Evolutionary conservation across 352 stramenopile genomes (phyloP).

Genomic region (Poterioochromonas sp.): DNA sequence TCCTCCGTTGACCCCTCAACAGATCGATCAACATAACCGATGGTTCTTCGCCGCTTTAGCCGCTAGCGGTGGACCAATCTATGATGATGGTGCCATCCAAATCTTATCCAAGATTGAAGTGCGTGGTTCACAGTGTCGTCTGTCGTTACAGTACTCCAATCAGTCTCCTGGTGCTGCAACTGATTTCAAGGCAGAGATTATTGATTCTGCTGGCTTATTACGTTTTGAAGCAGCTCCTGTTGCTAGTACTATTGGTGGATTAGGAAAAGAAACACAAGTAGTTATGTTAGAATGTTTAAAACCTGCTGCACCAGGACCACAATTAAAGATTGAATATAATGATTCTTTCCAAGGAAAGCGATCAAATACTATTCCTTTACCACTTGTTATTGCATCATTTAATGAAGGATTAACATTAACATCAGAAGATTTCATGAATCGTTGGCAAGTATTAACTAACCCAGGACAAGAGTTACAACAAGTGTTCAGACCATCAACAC

Average conservation of each 20-base stretch:
- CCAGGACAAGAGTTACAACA: slow-evolving; percentile 34
- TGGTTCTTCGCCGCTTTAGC: neutral
- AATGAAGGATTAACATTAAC: slow-evolving; percentile 60
- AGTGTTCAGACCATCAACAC: slow-evolving; percentile 11
- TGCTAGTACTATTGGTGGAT: slow-evolving; percentile 46
- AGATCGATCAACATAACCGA: slow-evolving; percentile 56
- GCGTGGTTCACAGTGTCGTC: slow-evolving; percentile 65
- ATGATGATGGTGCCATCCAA: slow-evolving; percentile 56
- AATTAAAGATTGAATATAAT: slow-evolving; percentile 53
- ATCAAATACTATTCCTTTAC: slow-evolving; percentile 53
- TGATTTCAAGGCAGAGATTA: slow-evolving; percentile 52
- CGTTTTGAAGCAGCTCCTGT: slow-evolving; percentile 53
- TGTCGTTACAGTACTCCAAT: slow-evolving; percentile 48
- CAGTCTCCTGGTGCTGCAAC: slow-evolving; percentile 51
- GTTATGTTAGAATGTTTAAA: slow-evolving; percentile 70
- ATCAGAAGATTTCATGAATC: slow-evolving; percentile 60
- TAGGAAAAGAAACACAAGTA: slow-evolving; percentile 62
- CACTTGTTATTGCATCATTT: slow-evolving; percentile 56
- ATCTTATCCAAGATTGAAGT: slow-evolving; percentile 69
- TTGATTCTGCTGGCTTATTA: slow-evolving; percentile 49
- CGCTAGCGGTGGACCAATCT: neutral
- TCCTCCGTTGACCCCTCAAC: slow-evolving; percentile 23
- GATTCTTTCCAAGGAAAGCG: slow-evolving; percentile 43
- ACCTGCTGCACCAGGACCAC: slow-evolving; percentile 54
- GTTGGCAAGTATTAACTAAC: slow-evolving; percentile 57